phyloP scores from a whole-genome alignment of 2,329 filamentous ascomycete species.

The Exophiala mesophila region DNA sequence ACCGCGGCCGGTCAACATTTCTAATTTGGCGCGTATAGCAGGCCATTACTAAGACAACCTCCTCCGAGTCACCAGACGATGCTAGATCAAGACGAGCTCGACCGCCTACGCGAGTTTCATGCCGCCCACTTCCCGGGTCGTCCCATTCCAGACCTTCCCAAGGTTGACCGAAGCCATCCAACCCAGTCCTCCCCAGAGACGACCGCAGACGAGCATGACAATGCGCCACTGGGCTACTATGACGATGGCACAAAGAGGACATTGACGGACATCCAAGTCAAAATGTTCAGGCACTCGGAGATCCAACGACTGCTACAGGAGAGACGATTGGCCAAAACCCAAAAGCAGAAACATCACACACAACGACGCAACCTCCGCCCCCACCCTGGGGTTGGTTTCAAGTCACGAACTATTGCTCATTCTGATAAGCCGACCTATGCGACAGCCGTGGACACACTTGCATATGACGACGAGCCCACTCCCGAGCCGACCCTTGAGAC shows the following conservation, averaged over 20 bases:
- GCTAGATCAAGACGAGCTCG: slow-evolving; percentile 7
- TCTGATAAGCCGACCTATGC: slow-evolving; percentile 10
- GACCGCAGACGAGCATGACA: slow-evolving; percentile 27
- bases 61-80: not conserved
- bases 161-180: not conserved
- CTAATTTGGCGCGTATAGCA: too few species aligned
- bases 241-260: slow-evolving; percentile 81
- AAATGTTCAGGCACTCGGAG: slow-evolving; percentile 85
- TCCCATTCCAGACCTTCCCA: slow-evolving; percentile 12
- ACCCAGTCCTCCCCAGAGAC: not conserved
- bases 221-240: slow-evolving; percentile 74
- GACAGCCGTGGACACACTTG: slow-evolving; percentile 10
- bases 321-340: slow-evolving; percentile 27
- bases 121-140: slow-evolving; percentile 22
- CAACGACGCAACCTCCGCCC: too few species aligned
- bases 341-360: slow-evolving; percentile 7
- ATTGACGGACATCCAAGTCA: slow-evolving; percentile 84
- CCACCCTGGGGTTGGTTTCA: too few species aligned
- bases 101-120: slow-evolving; percentile 20
- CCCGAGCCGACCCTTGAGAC: too few species aligned
- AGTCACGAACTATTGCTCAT: slow-evolving; percentile 7
- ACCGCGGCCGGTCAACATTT: too few species aligned
- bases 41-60: too few species aligned
- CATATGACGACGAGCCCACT: slow-evolving; percentile 19
- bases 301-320: slow-evolving; percentile 65